These are phyloP conservation scores for Paxillus involutus DNA, from an alignment of 768 basidiomycete species.

Conservation along the genomic window DNA sequence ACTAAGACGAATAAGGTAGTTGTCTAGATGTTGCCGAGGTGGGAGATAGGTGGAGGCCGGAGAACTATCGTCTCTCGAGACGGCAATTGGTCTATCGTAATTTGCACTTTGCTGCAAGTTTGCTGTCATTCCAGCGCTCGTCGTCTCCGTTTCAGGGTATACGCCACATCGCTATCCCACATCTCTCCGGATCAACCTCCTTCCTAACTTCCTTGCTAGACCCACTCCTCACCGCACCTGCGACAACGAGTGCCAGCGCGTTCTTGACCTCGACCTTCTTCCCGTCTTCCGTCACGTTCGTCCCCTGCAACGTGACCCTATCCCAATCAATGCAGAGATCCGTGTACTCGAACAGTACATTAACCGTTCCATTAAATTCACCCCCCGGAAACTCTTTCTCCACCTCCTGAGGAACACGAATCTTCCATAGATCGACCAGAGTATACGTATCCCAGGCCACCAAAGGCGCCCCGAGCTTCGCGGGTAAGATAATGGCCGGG, in stretches of 20 bases:
- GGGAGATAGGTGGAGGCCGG: no score
- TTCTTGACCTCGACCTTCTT: slow-evolving; percentile 44
- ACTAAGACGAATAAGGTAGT: no score
- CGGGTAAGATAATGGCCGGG: slow-evolving; percentile 59
- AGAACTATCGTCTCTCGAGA: no score
- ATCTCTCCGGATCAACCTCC: slow-evolving; percentile 54
- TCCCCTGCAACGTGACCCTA: slow-evolving; percentile 35
- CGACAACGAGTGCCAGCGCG: slow-evolving; percentile 51
- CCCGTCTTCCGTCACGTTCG: slow-evolving; percentile 16
- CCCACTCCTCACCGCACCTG: slow-evolving; percentile 53
- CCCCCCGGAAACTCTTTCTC: slow-evolving; percentile 16
- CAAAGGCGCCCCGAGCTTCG: slow-evolving; percentile 59
- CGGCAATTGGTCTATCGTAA: no score
- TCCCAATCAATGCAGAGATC: slow-evolving; percentile 66
- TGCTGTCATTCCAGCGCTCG: not conserved
- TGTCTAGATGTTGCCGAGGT: no score
- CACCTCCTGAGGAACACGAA: slow-evolving; percentile 39
- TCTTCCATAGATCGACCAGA: slow-evolving; percentile 55
- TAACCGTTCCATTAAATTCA: slow-evolving; percentile 50
- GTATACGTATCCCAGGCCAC: slow-evolving; percentile 64
- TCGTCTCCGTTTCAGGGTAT: slow-evolving; percentile 41
- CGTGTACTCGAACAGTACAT: slow-evolving; percentile 56
- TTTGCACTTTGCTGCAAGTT: no score
- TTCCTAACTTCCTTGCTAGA: slow-evolving; percentile 54
- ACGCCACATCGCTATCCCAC: slow-evolving; percentile 68